Base-by-base conservation (phyloP, 139 green algal species). In the Chlorella sp. region DNA sequence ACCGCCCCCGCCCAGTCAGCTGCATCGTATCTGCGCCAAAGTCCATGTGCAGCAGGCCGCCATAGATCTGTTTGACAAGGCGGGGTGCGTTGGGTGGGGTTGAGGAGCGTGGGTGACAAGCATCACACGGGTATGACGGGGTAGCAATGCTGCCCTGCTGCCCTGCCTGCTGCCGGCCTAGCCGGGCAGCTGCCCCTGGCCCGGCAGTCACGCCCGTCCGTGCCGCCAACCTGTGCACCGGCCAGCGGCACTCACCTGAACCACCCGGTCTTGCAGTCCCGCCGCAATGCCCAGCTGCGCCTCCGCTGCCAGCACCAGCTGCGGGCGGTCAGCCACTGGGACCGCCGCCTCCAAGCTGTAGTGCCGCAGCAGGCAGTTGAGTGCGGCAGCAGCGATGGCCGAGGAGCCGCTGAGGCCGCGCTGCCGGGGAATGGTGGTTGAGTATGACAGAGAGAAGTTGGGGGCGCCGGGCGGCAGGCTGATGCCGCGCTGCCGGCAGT, bases 261-360 rank as follows among this genome's bases (percentile, higher is more conserved):
- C 91, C 9, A 98, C 96, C 20, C 96, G 77, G 88, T 98, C 96
- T 88, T 97, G 93, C 84, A 98, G 87, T 19, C 96, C 96, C 30
- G 95, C 96, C 5, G 91, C 92, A 56, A 99, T 98, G 69, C 95
- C 96, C 40, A 99, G 84, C 83, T 95, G 90, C 75, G 89, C 73
- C 85, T 99, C 96, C 28, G 92, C 95, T 20, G 48, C 70, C 74
- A 98, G 89, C 8, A 97, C 88, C 46, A 99, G 88, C 28, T 56
- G 75, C 0, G 96, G 96, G 40, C 87, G 87, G 14, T 90, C 85
- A 7, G 77, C 70, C 56, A 87, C 0, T 19, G 93, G 91, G n/a
- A 98, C 89, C 32, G 86, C 78, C 32, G 34, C 38, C 28, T 82
- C 79, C 13, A 98, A 78, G 28, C 78, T 56, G 86, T 94, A 97